phyloP scores from a whole-genome alignment of 2,329 filamentous ascomycete species.

The Talaromyces albobiverticillius region DNA sequence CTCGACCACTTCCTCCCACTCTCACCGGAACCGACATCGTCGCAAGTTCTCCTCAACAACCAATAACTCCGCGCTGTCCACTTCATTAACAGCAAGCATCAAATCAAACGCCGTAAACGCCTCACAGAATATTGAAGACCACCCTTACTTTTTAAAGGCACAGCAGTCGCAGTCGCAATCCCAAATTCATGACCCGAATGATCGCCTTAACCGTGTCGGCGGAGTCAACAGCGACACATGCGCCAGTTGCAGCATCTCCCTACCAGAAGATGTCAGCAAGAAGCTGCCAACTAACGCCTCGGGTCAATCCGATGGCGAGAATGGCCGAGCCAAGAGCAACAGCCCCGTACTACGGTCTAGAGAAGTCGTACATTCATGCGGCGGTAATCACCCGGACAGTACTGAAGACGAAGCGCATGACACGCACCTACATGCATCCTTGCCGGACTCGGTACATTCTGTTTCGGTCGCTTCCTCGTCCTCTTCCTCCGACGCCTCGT shows the following conservation, averaged over 20 bases:
- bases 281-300: conserved; percentile 53
- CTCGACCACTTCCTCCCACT: conserved; percentile 21
- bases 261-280: conserved; percentile 54
- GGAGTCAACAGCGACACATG: conserved; percentile 52
- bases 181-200: conserved; percentile 22
- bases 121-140: conserved; percentile 42
- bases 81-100: conserved; percentile 26
- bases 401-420: conserved; percentile 34
- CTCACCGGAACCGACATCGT: conserved; percentile 14
- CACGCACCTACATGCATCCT: conserved; percentile 35
- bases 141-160: conserved; percentile 49
- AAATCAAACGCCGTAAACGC: conserved; percentile 17
- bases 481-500: conserved; percentile 43
- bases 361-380: conserved; percentile 52
- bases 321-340: conserved; percentile 50
- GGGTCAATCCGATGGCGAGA: conserved; percentile 45
- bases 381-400: conserved; percentile 34
- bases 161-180: conserved; percentile 7
- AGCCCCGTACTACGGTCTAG: conserved; percentile 56
- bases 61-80: conserved; percentile 20
- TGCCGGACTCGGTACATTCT: conserved; percentile 37
- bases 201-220: conserved; percentile 42
- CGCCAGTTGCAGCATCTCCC: conserved; percentile 56
- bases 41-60: conserved; percentile 21
- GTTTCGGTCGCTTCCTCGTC: conserved; percentile 43